These are phyloP conservation scores for Vigna hirtella DNA, from an alignment of 306 rosid genomes.

Conservation along the genomic window DNA sequence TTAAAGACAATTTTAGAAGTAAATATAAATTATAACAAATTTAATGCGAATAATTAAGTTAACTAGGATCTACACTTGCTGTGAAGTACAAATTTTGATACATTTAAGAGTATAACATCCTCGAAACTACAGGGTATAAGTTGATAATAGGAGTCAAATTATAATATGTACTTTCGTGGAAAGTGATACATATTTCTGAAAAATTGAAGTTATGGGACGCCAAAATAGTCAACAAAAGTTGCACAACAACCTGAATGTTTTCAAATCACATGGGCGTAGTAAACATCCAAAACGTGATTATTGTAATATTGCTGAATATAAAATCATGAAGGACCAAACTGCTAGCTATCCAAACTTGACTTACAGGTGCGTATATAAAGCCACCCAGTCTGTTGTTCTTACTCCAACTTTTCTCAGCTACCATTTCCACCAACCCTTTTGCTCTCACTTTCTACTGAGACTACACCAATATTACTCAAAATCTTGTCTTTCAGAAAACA, in stretches of 20 bases:
- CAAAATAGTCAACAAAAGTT: no score
- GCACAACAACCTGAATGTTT: neutral
- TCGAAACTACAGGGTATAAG: no score
- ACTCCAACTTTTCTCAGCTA: neutral
- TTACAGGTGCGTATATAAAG: slow-evolving; percentile 28
- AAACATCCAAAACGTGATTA: slow-evolving; percentile 20
- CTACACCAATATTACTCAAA: neutral
- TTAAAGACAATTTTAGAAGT: no score
- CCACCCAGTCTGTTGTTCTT: neutral
- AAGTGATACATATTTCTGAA: no score
- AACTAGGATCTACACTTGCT: no score
- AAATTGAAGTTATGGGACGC: no score
- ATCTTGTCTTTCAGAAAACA: slow-evolving; percentile 1
- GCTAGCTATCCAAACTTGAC: slow-evolving; percentile 41
- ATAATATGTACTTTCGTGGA: no score
- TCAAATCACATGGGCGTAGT: neutral
- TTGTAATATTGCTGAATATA: neutral
- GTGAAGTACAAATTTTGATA: no score
- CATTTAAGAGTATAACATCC: no score
- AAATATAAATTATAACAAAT: no score
- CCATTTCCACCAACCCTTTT: neutral
- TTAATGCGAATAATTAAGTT: no score
- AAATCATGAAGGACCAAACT: neutral
- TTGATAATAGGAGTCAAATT: no score
- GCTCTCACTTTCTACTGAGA: neutral